Evolutionary conservation across 306 rosid genomes (phyloP), one percentile per base, ranked within the genome.

Genomic region (Lathyrus tuberosus): DNA sequence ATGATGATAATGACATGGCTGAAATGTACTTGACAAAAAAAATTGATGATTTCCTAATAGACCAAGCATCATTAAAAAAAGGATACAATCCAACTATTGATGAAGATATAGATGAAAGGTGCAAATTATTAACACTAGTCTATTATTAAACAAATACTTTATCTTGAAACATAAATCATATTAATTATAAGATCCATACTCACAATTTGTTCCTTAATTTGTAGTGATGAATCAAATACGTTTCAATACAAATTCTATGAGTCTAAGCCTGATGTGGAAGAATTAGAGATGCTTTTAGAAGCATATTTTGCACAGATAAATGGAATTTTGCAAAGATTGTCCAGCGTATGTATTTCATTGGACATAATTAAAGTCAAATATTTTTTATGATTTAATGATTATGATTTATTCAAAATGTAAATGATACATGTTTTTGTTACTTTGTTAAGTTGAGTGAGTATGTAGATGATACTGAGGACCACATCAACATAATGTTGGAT

Each of bases 401-500:
- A 20, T 20, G 22, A 20, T 20, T 20, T 20, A 35, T 35, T 35
- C 10, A 35, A 35, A 35, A 35, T 35, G 2, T 35, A 35, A 35
- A 66, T 67, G 20, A 49, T 35, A 6, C 10, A 18, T 54, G 33
- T 60, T 59, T 18, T 51, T 20, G 40, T 37, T 17, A 5, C 33
- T 49, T 75, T 76, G 40, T 62, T 58, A 65, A 91, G 98, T 73
- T 89, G 85, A 85, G 91, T 63, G 96, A 92, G 71, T 92, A 89
- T 9, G 92, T 89, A 2, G 95, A 83, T 38, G 91, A 89, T 84
- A 89, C 96, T 2, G 91, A 92, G 62, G 98, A 92, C 76, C 86
- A 78, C 76, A 88, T 92, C 80, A 89, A 92, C 86, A 89, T 92
- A 73, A 90, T 85, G 87, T 69, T 92, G 85, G 96, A 92, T 76